Conservation (phyloP, 768 basidiomycete species). For the Termitomyces bulborhizus region DNA sequence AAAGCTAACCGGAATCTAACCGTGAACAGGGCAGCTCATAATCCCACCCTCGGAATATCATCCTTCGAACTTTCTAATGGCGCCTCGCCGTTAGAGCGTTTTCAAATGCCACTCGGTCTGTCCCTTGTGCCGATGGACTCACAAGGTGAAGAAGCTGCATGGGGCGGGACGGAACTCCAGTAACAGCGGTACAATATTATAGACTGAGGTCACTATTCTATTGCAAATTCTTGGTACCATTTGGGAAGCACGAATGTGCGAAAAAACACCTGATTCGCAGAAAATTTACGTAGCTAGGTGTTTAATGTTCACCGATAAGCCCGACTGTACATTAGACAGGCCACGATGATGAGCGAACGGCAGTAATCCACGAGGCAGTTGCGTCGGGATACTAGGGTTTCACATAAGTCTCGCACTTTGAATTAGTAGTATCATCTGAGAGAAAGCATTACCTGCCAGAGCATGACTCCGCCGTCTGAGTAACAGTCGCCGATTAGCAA, state of each 20-base stretch:
- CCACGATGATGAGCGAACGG: constrained; percentile 25
- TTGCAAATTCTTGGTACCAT: background rate
- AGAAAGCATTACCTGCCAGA: constrained; percentile 26
- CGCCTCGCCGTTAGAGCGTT: too few relatives aligned
- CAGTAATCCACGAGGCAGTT: constrained; percentile 27
- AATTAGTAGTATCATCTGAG: background rate
- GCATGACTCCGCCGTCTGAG: constrained; percentile 30
- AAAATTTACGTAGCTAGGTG: background rate
- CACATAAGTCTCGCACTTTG: background rate
- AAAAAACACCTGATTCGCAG: background rate
- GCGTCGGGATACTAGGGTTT: constrained; percentile 23
- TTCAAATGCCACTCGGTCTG: too few relatives aligned
- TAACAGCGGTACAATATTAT: too few relatives aligned
- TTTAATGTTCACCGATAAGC: background rate
- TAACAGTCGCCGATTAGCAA: constrained; percentile 1
- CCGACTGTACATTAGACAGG: constrained; percentile 17
- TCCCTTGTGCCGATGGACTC: too few relatives aligned
- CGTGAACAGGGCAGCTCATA: too few relatives aligned
- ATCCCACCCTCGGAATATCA: constrained; percentile 19
- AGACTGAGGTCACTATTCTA: background rate
- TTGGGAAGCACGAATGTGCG: background rate
- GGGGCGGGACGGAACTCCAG: too few relatives aligned
- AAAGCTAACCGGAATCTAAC: too few relatives aligned
- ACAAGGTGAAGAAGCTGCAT: too few relatives aligned
- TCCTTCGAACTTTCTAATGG: constrained; percentile 7